A percentile compares a stretch with the other conserved stretches of the same genome.
phyloP scores from a whole-genome alignment of 768 basidiomycete genomes.

The Lenzites betulinus region DNA sequence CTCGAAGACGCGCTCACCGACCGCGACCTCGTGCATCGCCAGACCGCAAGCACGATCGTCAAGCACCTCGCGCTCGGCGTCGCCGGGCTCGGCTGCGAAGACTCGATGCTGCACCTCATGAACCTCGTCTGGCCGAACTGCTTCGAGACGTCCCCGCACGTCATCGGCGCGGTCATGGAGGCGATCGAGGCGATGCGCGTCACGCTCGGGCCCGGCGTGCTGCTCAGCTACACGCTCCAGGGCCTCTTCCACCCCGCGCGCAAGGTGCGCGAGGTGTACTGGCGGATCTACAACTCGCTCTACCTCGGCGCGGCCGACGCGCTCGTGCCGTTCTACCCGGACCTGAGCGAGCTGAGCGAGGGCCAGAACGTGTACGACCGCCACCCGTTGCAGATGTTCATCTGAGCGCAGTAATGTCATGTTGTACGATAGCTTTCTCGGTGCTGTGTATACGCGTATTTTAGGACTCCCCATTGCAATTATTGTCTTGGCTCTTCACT shows the following conservation, averaged over 20 bases:
- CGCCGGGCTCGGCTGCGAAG: slow-evolving; percentile 95
- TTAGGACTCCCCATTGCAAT: background rate
- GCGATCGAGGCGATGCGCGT: slow-evolving; percentile 98
- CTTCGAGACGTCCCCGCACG: slow-evolving; percentile 97
- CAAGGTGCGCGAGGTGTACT: slow-evolving; percentile 94
- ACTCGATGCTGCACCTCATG: slow-evolving; percentile 96
- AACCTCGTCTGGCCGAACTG: slow-evolving; percentile 99
- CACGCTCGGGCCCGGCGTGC: slow-evolving; percentile 89
- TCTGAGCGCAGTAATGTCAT: slow-evolving; percentile 42
- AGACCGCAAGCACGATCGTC: slow-evolving; percentile 97
- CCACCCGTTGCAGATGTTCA: slow-evolving; percentile 81
- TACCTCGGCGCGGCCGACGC: slow-evolving; percentile 91
- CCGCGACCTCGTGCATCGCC: slow-evolving; percentile 96
- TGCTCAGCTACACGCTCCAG: slow-evolving; percentile 91
- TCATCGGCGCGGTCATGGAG: slow-evolving; percentile 98
- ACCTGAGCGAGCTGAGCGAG: slow-evolving; percentile 87
- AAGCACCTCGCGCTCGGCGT: slow-evolving; percentile 97
- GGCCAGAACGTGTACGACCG: slow-evolving; percentile 86
- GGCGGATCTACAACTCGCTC: slow-evolving; percentile 93
- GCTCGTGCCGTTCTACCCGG: slow-evolving; percentile 94
- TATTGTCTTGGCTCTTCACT: background rate
- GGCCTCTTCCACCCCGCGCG: slow-evolving; percentile 97
- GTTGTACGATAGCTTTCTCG: slow-evolving; percentile 14
- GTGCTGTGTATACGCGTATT: slow-evolving; percentile 9
- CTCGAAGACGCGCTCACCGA: slow-evolving; percentile 98